Evolutionary conservation across 352 stramenopile genomes (phyloP), one percentile per base, ranked within the genome.

Genomic region (Globisporangium nodosum): DNA sequence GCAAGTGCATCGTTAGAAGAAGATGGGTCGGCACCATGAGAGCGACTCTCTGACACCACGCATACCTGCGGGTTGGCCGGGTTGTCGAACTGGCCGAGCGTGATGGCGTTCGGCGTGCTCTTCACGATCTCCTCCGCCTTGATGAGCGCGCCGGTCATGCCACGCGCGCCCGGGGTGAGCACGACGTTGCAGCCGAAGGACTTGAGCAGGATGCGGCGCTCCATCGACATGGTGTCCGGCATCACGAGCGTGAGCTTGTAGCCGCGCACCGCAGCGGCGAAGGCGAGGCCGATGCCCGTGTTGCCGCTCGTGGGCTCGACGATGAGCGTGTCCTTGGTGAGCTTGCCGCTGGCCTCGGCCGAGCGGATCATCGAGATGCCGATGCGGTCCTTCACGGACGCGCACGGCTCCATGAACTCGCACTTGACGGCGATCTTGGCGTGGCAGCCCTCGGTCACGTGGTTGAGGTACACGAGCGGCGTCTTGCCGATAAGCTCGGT

Each of bases 61-160:
- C 55, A 33, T 31, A 61, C 56, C 56, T 98, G 94, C 21, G 93
- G 92, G 78, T 99, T 99, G 46, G 96, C 94, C 18, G 89, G 88
- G 79, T 99, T 99, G 68, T 98, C 97, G 68, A 98, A 99, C 74
- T 99, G 96, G 45, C 90, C 83, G 15, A 98, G 81, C 24, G 96
- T 80, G 55, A 94, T 64, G 45, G 83, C 70, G 61, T 88, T 89
- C n/a, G 81, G 71, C 45, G 83, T 86, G 57, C 88, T 89, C 39
- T 71, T 70, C 15, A 91, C 73, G 21, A 94, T 77, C 48, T 93
- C 80, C 13, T 90, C 81, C 39, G 81, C 83, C 67, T 91, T 92
- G 24, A 85, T 78, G 45, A 90, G 58, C 0, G 81, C 81, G n/a
- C 83, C 83, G 0, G 76, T 90, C 81, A 92, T 92, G 33, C 83